A percentile compares a stretch with the other conserved stretches of the same genome.
These are phyloP conservation scores for Croton laevigatus DNA, from an alignment of 441 rosid species.

Conservation along the genomic window DNA sequence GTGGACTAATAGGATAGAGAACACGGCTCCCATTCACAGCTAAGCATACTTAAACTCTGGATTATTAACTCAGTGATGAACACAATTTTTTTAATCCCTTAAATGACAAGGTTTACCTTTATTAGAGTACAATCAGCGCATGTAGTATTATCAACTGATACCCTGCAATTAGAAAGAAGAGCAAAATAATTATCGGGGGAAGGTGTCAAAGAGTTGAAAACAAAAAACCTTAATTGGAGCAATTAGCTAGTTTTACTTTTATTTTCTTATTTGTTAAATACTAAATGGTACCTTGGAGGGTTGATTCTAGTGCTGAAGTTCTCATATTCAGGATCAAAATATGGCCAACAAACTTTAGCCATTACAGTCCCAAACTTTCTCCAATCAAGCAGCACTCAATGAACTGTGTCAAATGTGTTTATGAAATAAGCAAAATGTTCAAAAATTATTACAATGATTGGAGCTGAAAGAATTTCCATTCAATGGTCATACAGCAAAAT, in stretches of 20 bases:
- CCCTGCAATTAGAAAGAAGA: conserved; percentile 41
- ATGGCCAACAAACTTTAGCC: conserved; percentile 81
- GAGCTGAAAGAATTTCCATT: not conserved
- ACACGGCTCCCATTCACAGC: not conserved
- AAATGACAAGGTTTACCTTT: conserved; percentile 44
- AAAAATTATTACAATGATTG: not conserved
- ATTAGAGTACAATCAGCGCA: conserved; percentile 63
- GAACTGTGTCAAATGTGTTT: conserved; percentile 8
- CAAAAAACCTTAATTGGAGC: conserved; percentile 37
- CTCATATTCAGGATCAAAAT: conserved; percentile 97
- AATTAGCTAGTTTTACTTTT: no score
- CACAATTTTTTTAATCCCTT: not conserved
- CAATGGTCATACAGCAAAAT: not conserved
- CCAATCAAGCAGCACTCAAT: not conserved
- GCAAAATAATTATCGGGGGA: not conserved
- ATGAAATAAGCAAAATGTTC: not conserved
- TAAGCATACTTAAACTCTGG: not conserved
- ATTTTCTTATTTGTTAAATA: not conserved
- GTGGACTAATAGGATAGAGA: not conserved
- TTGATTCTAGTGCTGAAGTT: conserved; percentile 79
- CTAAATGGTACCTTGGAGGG: conserved; percentile 38
- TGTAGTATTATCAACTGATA: conserved; percentile 72
- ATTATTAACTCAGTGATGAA: not conserved
- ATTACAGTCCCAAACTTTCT: conserved; percentile 29
- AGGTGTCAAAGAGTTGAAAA: not conserved